Evolutionary conservation across 106 monocot species (phyloP).

Genomic region (Acorus calamus): DNA sequence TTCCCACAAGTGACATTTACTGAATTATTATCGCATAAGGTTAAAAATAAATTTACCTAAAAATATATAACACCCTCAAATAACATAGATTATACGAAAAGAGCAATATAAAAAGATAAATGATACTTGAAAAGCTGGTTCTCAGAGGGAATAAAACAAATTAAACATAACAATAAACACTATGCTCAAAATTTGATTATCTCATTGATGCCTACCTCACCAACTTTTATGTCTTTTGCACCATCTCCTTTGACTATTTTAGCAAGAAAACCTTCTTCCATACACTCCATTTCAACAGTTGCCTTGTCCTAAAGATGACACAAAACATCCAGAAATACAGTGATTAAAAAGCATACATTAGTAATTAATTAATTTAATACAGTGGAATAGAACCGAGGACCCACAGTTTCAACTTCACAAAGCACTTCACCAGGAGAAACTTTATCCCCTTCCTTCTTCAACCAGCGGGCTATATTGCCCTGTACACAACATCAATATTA

Average conservation of each 20-base stretch:
- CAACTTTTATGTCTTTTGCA: conserved; percentile 85
- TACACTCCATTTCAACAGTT: conserved; percentile 97
- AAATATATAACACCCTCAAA: no score
- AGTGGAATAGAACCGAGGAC: not conserved
- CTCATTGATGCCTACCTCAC: conserved; percentile 50
- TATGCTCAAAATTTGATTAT: not conserved
- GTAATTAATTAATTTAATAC: not conserved
- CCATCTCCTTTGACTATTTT: conserved; percentile 92
- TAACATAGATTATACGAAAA: no score
- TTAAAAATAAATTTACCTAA: not conserved
- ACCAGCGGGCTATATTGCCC: conserved; percentile 94
- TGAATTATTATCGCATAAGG: not conserved
- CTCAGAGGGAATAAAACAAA: not conserved
- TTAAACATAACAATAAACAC: not conserved
- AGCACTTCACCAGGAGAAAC: conserved; percentile 95
- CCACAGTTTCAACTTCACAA: conserved; percentile 96
- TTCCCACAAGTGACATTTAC: not conserved
- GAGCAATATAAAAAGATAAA: no score
- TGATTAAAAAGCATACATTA: conserved; percentile 2
- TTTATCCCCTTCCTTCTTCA: conserved; percentile 99
- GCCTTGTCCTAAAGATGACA: conserved; percentile 74
- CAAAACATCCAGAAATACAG: no score
- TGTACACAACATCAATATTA: conserved; percentile 15
- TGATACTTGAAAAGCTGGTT: no score
- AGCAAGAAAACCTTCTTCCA: conserved; percentile 97